Percentiles rank a stretch among this genome's conserved stretches.
Conservation (phyloP, 2,329 filamentous ascomycete species). For the Cordyceps farinosa region DNA sequence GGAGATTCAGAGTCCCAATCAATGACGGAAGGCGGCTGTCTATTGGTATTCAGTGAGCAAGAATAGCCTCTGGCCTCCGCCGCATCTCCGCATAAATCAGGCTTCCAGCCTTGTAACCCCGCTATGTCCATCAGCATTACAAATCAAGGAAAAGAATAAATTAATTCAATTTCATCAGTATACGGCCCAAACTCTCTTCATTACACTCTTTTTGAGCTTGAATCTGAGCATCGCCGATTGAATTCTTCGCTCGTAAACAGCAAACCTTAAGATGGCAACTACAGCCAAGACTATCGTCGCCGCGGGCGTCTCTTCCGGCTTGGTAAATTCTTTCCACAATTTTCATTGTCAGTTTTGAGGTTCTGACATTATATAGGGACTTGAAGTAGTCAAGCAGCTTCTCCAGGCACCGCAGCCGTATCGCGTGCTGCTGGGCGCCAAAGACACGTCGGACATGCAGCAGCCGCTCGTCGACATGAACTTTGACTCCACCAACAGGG, state of each 20-base stretch:
- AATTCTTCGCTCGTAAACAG: no score
- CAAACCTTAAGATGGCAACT: not conserved
- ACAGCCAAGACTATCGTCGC: conserved; percentile 47
- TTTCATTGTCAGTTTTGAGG: not conserved
- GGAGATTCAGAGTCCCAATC: no score
- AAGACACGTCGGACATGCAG: conserved; percentile 40
- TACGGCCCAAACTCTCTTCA: not conserved
- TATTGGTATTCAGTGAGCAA: no score
- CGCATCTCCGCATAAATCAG: no score
- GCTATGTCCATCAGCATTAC: not conserved
- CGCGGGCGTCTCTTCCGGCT: conserved; percentile 47
- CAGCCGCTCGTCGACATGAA: conserved; percentile 40
- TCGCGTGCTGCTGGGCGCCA: conserved; percentile 46
- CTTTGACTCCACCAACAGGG: conserved; percentile 38
- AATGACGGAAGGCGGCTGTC: no score
- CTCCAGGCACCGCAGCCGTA: conserved; percentile 44
- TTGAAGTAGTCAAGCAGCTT: conserved; percentile 50
- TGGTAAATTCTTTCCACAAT: conserved; percentile 37
- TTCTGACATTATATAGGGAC: conserved; percentile 37
- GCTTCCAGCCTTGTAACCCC: no score
- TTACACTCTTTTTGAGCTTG: no score
- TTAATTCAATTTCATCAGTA: no score
- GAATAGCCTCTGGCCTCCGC: no score
- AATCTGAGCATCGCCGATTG: not conserved
- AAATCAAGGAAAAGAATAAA: not conserved